A percentile compares a stretch with the other conserved stretches of the same genome.
Conservation (phyloP, 306 rosid genomes). For the Citrullus mucosospermus region DNA sequence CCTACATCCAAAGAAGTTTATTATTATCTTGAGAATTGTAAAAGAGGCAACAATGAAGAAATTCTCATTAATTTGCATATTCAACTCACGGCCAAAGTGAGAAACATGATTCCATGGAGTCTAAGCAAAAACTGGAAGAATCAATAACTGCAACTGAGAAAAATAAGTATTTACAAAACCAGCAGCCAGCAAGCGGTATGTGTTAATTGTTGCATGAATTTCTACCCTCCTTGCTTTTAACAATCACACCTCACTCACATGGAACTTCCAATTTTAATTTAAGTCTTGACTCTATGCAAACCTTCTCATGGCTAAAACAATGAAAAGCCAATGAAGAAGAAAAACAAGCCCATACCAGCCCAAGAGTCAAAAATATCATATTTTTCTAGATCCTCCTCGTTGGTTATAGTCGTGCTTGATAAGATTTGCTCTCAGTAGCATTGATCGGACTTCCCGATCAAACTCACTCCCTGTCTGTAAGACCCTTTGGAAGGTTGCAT, state of each 20-base stretch:
- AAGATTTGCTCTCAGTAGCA: conserved; percentile 87
- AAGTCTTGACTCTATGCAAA: background rate
- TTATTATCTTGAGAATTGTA: background rate
- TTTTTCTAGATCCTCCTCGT: conserved; percentile 48
- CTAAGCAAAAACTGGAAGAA: conserved; percentile 3
- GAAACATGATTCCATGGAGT: background rate
- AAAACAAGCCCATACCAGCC: background rate
- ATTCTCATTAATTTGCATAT: background rate
- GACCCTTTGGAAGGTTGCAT: conserved; percentile 89
- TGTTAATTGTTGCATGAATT: conserved; percentile 21
- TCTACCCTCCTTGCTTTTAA: conserved; percentile 2
- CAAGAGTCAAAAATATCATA: conserved; percentile 20
- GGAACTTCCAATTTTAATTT: background rate
- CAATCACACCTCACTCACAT: conserved; percentile 12
- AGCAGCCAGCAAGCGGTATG: conserved; percentile 15
- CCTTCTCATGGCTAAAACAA: background rate
- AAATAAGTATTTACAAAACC: conserved; percentile 38
- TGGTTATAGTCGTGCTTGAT: conserved; percentile 68
- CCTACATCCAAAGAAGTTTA: no score
- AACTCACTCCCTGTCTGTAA: conserved; percentile 74
- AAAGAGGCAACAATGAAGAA: background rate
- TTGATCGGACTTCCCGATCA: conserved; percentile 71
- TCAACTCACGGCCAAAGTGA: background rate
- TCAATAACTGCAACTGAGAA: conserved; percentile 17
- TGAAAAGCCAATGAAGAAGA: background rate